phyloP scores from a whole-genome alignment of 2,329 filamentous ascomycete genomes.

The Tolypocladium album region DNA sequence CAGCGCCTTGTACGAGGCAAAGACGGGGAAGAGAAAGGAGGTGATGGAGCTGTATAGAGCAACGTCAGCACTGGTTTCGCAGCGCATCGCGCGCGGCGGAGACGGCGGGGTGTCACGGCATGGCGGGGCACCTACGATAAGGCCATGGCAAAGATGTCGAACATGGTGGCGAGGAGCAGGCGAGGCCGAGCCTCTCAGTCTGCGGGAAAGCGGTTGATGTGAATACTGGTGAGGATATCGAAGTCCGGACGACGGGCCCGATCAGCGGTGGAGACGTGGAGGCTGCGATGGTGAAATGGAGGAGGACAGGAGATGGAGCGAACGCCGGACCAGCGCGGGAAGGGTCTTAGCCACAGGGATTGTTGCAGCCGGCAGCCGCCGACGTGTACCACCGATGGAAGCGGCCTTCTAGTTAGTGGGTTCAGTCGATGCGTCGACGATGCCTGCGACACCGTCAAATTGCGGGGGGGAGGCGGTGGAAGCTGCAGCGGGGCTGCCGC shows the following conservation, averaged over 20 bases:
- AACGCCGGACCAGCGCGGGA: not conserved
- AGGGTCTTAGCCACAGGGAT: not conserved
- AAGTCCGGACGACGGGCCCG: not conserved
- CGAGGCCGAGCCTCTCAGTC: constrained; percentile 17
- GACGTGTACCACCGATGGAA: not conserved
- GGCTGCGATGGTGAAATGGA: not conserved
- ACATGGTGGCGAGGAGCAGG: constrained; percentile 41
- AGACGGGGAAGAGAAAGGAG: constrained; percentile 88
- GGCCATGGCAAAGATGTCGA: constrained; percentile 66
- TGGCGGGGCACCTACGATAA: constrained; percentile 51
- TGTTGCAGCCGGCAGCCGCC: not conserved
- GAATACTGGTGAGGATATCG: not conserved
- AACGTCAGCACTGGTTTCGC: not conserved
- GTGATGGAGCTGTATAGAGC: constrained; percentile 57
- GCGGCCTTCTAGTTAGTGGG: too few relatives aligned
- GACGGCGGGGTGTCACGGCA: constrained; percentile 8
- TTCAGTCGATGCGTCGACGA: too few relatives aligned
- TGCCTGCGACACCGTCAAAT: too few relatives aligned
- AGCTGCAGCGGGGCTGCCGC: not conserved
- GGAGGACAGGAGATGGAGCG: not conserved
- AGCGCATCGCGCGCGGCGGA: not conserved
- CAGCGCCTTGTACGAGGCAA: constrained; percentile 96
- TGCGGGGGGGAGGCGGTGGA: too few relatives aligned
- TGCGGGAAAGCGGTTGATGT: not conserved
- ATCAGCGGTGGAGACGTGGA: not conserved